Evolutionary conservation across 2,329 filamentous ascomycete genomes (phyloP).

Genomic region (Orbilia oligospora): DNA sequence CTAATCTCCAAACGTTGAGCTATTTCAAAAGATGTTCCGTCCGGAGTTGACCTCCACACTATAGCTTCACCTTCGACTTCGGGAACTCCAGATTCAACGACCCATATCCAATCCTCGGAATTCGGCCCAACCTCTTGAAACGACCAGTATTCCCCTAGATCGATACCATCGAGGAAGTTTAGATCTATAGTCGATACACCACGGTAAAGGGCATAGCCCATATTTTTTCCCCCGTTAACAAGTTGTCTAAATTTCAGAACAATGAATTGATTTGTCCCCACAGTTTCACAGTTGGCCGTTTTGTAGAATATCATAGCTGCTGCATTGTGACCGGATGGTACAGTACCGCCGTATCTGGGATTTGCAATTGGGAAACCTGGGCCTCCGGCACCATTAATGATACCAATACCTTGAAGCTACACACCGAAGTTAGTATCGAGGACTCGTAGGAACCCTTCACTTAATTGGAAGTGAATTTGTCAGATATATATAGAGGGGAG

Average conservation of each 20-base stretch:
- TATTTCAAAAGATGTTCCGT: background rate
- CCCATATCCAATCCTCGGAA: conserved; percentile 25
- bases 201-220: background rate
- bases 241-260: conserved; percentile 27
- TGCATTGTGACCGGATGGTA: background rate
- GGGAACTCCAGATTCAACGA: background rate
- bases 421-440: background rate
- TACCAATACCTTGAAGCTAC: conserved; percentile 36
- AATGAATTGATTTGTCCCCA: conserved; percentile 35
- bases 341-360: background rate
- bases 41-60: background rate
- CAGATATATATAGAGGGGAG: too few relatives aligned
- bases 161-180: background rate
- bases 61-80: background rate
- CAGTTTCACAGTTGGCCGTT: conserved; percentile 6
- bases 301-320: conserved; percentile 38
- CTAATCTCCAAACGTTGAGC: background rate
- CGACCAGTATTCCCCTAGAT: conserved; percentile 22
- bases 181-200: conserved; percentile 42
- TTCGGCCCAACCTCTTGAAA: conserved; percentile 20
- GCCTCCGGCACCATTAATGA: conserved; percentile 31
- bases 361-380: background rate
- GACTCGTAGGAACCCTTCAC: too few relatives aligned
- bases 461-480: too few relatives aligned
- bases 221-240: too few relatives aligned